phyloP scores from a whole-genome alignment of 371 early-diverging fungal species.

The Rhizopus stolonifer region DNA sequence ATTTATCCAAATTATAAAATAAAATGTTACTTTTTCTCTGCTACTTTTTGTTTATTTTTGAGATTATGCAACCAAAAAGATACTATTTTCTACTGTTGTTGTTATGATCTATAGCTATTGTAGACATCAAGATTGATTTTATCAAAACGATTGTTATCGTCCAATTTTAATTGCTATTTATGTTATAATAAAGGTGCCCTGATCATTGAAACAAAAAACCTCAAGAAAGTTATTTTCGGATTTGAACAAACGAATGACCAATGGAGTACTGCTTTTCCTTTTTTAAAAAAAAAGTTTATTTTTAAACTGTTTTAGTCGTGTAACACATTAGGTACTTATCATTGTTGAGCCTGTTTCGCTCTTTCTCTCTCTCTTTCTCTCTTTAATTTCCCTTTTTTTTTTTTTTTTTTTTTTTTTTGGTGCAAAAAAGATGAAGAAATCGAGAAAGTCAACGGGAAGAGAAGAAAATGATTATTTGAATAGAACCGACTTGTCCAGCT shows the following conservation, averaged over 20 bases:
- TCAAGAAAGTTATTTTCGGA: too few species aligned
- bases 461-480: background rate
- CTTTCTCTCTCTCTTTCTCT: background rate
- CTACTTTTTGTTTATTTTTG: background rate
- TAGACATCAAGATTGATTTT: too few species aligned
- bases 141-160: too few species aligned
- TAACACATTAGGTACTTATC: background rate
- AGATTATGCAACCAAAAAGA: too few species aligned
- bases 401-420: conserved; percentile 9
- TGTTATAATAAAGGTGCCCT: too few species aligned
- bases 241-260: too few species aligned
- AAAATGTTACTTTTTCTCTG: background rate
- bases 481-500: conserved; percentile 30
- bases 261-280: background rate
- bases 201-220: too few species aligned
- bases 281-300: conserved; percentile 2
- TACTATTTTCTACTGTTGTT: too few species aligned
- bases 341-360: background rate
- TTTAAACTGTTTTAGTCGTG: background rate
- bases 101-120: too few species aligned
- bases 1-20: too few species aligned
- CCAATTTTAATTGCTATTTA: too few species aligned
- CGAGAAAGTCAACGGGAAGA: conserved; percentile 12
- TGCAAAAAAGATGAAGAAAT: conserved; percentile 16
- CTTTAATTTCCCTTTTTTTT: conserved; percentile 1